These are phyloP conservation scores for Juncus effusus DNA, from an alignment of 176 grass and related monocot species.

Conservation along the genomic window DNA sequence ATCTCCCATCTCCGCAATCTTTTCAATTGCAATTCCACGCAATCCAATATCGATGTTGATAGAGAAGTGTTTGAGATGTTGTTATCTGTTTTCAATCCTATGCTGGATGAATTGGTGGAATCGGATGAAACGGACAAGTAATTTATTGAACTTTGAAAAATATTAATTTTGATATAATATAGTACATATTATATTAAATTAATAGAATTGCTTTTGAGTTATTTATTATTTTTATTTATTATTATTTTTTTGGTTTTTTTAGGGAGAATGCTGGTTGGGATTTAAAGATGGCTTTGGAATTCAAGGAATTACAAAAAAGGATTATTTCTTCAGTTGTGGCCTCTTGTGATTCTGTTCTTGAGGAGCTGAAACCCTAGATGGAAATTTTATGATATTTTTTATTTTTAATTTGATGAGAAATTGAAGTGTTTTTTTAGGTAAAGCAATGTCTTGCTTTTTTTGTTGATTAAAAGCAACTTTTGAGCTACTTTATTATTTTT, in stretches of 20 bases:
- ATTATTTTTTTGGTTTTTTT: slow-evolving; percentile 10
- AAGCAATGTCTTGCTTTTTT: neutral
- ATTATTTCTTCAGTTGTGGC: slow-evolving; percentile 59
- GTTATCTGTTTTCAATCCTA: slow-evolving; percentile 73
- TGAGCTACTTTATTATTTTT: slow-evolving; percentile 37
- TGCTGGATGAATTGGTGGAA: slow-evolving; percentile 60
- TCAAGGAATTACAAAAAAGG: slow-evolving; percentile 61
- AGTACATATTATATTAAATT: slow-evolving; percentile 19
- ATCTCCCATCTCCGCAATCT: slow-evolving; percentile 57
- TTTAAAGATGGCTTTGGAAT: slow-evolving; percentile 54
- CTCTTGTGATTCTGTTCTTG: slow-evolving; percentile 50
- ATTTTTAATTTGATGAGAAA: neutral
- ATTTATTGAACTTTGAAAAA: slow-evolving; percentile 3
- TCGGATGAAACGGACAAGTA: slow-evolving; percentile 42
- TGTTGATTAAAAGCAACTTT: slow-evolving; percentile 35
- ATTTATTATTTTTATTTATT: neutral
- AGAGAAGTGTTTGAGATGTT: slow-evolving; percentile 61
- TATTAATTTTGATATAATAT: neutral
- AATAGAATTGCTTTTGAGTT: neutral
- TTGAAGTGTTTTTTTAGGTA: neutral
- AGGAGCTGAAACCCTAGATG: slow-evolving; percentile 27
- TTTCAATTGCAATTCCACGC: slow-evolving; percentile 40
- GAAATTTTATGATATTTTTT: slow-evolving; percentile 7
- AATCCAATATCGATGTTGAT: slow-evolving; percentile 37
- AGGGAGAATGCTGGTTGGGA: slow-evolving; percentile 64